Evolutionary conservation across 805 yeast genomes (phyloP), one percentile per base, ranked within the genome.

Genomic region (Candida ascalaphidarum): DNA sequence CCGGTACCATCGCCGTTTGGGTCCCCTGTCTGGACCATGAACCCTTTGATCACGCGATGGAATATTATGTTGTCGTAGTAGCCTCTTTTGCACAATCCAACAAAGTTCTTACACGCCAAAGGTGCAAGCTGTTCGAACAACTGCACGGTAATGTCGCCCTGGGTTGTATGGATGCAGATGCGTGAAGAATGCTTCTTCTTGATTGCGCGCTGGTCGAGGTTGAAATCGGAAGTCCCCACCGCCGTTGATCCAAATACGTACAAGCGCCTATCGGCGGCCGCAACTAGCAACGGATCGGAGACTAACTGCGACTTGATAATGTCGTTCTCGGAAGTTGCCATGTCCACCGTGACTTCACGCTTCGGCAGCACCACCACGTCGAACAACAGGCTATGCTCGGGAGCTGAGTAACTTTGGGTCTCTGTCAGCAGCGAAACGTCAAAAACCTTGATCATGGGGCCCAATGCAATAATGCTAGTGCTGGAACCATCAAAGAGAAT

Each of bases 131-230:
- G 38, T 3, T 50, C 55, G 34, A 41, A 58, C 14, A 65, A 35
- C 18, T 50, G 42, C 14, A 65, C 37, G 21, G 46, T 44, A 16
- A 66, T 63, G 36, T 65, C 72, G 3, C 72, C 72, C 9, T 50
- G 26, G 3, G 64, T 51, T 2, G 72, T 65, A 36, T 65, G 52
- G 7, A 48, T 27, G 2, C 39, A 39, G 3, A 32, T 11, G 5
- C 8, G 8, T 17, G 18, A 17, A 8, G 27, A 6, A 12, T 16
- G 19, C 9, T 9, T 24, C 23, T 22, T 26, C 26, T n/a, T 17
- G 24, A 15, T 26, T 5, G 12, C 11, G 18, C 11, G 15, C 10
- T 7, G 22, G 11, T 9, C 17, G 19, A 11, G 8, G n/a, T 5
- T 30, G 30, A 7, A 12, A 4, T 7, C 31, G 22, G 11, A 30